These are phyloP conservation scores for Arthrocladium fulminans DNA, from an alignment of 2,329 filamentous ascomycete genomes.

Conservation along the genomic window DNA sequence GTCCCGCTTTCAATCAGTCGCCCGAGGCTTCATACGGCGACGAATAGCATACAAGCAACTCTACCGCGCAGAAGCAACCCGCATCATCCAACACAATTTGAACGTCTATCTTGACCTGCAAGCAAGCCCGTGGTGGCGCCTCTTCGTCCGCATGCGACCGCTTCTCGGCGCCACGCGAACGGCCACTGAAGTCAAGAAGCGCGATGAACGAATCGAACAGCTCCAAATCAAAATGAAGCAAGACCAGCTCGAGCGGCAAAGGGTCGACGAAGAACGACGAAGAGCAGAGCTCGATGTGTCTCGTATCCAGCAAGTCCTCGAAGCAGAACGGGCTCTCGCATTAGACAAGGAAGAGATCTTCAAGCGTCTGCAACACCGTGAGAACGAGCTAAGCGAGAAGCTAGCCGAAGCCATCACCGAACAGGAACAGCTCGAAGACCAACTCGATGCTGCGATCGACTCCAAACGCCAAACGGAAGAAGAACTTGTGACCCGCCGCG, in stretches of 20 bases:
- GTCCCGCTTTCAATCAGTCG: conserved; percentile 82
- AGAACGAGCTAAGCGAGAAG: conserved; percentile 86
- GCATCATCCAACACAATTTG: conserved; percentile 92
- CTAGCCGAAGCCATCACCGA: conserved; percentile 85
- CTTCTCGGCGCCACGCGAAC: conserved; percentile 85
- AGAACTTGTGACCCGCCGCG: conserved; percentile 67
- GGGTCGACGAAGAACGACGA: conserved; percentile 81
- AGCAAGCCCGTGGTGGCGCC: conserved; percentile 92
- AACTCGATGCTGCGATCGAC: conserved; percentile 77
- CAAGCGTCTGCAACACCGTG: conserved; percentile 85
- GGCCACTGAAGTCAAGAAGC: conserved; percentile 85
- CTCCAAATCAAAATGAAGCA: conserved; percentile 74
- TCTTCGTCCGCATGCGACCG: conserved; percentile 91
- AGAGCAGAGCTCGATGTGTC: conserved; percentile 80
- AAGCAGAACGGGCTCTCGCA: conserved; percentile 90
- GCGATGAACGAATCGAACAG: conserved; percentile 85
- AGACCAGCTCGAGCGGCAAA: conserved; percentile 65
- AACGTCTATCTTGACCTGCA: conserved; percentile 83
- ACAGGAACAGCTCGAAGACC: conserved; percentile 86
- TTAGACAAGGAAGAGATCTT: conserved; percentile 99
- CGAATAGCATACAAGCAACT: conserved; percentile 85
- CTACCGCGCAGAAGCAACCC: conserved; percentile 87
- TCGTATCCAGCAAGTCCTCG: conserved; percentile 83
- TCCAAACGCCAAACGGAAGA: conserved; percentile 84
- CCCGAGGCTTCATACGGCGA: conserved; percentile 80